phyloP scores from a whole-genome alignment of 2,329 filamentous ascomycete species.

The Microdochium paspali region DNA sequence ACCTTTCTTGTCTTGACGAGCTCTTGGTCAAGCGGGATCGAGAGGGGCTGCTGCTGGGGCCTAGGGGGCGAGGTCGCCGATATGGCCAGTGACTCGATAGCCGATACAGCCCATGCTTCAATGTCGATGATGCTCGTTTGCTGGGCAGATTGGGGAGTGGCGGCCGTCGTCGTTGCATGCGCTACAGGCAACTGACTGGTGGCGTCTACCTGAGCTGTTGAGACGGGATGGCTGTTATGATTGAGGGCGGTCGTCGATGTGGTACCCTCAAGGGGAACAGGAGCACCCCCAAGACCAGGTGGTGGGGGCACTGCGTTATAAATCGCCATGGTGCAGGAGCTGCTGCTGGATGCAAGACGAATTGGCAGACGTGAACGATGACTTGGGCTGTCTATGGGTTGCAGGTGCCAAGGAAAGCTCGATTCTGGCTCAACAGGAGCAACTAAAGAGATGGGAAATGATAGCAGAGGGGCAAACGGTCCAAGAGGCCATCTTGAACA shows the following conservation, averaged over 20 bases:
- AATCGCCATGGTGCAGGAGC: constrained; percentile 32
- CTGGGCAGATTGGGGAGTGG: background rate
- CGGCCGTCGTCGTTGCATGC: background rate
- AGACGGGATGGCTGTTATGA: background rate
- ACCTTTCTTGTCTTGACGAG: constrained; percentile 17
- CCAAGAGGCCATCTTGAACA: background rate
- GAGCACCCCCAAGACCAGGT: constrained; percentile 18
- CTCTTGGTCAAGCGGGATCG: constrained; percentile 65
- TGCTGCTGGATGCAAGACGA: background rate
- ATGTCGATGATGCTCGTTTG: constrained; percentile 48
- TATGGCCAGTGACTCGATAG: constrained; percentile 45
- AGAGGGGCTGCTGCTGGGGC: constrained; percentile 54
- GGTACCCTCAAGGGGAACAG: background rate
- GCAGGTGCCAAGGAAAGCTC: too few relatives aligned
- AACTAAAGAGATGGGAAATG: background rate
- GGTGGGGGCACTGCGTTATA: constrained; percentile 43
- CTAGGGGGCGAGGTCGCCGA: constrained; percentile 37
- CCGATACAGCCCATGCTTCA: constrained; percentile 56
- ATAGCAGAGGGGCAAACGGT: background rate
- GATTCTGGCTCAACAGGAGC: background rate
- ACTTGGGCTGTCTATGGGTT: too few relatives aligned
- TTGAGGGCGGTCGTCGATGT: background rate
- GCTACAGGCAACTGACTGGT: constrained; percentile 1
- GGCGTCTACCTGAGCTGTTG: too few relatives aligned
- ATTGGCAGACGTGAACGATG: background rate